Evolutionary conservation across 192 early-diverging fungal genomes (phyloP), one percentile per base, ranked within the genome.

Genomic region (Coemansia sp.): DNA sequence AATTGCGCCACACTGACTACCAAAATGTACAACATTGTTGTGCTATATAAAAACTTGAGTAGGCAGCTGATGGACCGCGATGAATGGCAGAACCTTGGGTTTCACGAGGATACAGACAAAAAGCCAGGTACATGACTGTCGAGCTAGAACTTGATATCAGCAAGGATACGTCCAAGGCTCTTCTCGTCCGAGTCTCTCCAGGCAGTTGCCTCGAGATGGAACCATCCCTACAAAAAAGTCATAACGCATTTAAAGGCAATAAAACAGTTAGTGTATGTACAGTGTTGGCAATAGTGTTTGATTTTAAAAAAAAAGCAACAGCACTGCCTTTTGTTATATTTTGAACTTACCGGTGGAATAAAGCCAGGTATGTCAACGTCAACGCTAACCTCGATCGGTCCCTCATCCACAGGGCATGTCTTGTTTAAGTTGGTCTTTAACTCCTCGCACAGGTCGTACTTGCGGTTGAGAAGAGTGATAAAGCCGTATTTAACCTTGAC

Each of bases 61-160:
- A 78, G 77, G 37, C 43, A 61, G 44, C 38, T 80, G 53, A 80
- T 80, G 78, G 69, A 71, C 25, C 71, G 72, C 21, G 78, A 80
- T 34, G 65, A 72, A 23, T 80, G 78, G 78, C 55, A 71, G 43
- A 75, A 80, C 59, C 34, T 80, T 43, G 78, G 78, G 9, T 80
- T 80, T 55, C 74, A 78, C 25, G 64, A 73, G 3, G 58, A 74
- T 38, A n/a, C 34, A 30, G 49, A 21, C 30, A 49, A 13, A 19
- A 23, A 44, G 1, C 2, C 13, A 5, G 15, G 21, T 51, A 33
- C 17, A 54, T 54, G 38, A 41, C 21, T 17, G 17, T 1, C 19
- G 25, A 45, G 18, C 21, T 52, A 69, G 59, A 67, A 79, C 11
- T 64, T 59, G 10, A 79, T 59, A 30, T 79, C 63, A 12, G 76